Evolutionary conservation across 345 rosid genomes (phyloP), one percentile per base, ranked within the genome.

Genomic region (Pelargonium nanum): DNA sequence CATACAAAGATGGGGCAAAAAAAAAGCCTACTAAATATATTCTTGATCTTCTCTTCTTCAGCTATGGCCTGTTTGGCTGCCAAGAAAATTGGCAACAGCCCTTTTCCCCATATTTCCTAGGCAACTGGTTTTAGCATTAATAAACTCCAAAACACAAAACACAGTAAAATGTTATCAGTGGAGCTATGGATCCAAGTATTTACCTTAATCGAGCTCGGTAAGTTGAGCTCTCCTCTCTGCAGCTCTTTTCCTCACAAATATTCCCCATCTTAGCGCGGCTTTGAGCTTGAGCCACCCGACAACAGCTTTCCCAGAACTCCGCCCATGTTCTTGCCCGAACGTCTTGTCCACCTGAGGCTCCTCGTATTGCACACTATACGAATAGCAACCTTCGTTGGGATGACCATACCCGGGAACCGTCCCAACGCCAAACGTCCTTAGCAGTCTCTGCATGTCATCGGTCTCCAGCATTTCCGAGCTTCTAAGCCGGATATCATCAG

Each of bases 381-480:
- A 52, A n/a, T 52, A n/a, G 22, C 21, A 52, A 4, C 8, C 55
- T 19, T 52, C 55, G n/a, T 52, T 20, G n/a, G 52, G n/a, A 45
- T 45, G 52, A 45, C 52, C 52, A 45, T 2, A 45, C 4, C 52
- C 17, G 2, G 52, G 52, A 28, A 28, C 77, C 82, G 74, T 75
- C 66, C 83, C 65, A 70, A 61, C 73, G 3, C 88, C 89, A 0
- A 84, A 77, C 24, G 89, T 80, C 65, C 73, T 83, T 32, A 92
- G 78, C 66, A 92, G 77, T 65, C 83, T 82, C 78, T 92, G 98
- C 96, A 92, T 87, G 65, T 92, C 96, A 56, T 89, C 93, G 22
- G 72, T 76, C 57, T 87, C 89, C 56, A 92, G 79, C 97, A 89
- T 92, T 70, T 89, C 96, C 6, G 83, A 79, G 74, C 98, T 92